phyloP scores from a whole-genome alignment of 768 basidiomycete species.

The Myochromella boudieri region DNA sequence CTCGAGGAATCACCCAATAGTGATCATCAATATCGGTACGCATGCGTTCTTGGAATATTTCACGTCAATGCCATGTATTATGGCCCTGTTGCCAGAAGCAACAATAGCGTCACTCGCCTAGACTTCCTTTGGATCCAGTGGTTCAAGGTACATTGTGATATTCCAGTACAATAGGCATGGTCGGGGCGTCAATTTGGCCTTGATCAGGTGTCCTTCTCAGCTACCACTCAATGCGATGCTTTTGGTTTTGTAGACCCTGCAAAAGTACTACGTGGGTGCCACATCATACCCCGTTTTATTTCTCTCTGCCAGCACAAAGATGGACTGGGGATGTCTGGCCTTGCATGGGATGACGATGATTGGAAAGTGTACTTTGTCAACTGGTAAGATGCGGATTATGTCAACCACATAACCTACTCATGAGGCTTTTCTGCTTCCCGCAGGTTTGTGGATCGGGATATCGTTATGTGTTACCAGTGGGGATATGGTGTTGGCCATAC shows the following conservation, averaged over 20 bases:
- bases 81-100: background rate
- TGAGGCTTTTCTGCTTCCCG: too few relatives aligned
- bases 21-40: background rate
- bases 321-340: background rate
- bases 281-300: background rate
- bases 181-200: background rate
- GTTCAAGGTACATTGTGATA: background rate
- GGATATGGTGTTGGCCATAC: too few relatives aligned
- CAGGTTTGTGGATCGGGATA: too few relatives aligned
- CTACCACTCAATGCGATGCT: background rate
- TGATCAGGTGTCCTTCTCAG: background rate
- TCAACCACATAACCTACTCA: too few relatives aligned
- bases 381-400: too few relatives aligned
- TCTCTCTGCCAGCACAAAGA: background rate
- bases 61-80: slow-evolving; percentile 2
- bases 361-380: background rate
- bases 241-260: background rate
- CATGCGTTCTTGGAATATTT: background rate
- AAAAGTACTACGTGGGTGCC: background rate
- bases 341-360: background rate
- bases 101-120: background rate
- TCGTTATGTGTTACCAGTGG: too few relatives aligned
- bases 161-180: background rate
- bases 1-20: background rate
- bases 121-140: slow-evolving; percentile 1